phyloP scores from a whole-genome alignment of 2,329 filamentous ascomycete species.

The Chaetomium globosum region DNA sequence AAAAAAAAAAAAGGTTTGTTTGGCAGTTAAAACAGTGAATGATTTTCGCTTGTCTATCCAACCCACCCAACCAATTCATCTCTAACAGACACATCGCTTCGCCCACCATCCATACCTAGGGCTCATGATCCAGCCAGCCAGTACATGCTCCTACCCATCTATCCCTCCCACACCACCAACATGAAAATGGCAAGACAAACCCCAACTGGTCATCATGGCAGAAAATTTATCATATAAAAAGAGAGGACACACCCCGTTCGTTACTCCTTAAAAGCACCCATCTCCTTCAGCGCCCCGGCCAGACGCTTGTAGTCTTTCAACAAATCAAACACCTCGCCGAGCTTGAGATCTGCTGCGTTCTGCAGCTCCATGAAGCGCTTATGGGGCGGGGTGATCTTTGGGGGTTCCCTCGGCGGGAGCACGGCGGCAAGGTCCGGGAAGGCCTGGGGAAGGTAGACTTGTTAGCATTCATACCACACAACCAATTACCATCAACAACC shows the following conservation, averaged over 20 bases:
- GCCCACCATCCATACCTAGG: too few relatives aligned
- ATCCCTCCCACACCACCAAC: background rate
- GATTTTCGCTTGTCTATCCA: constrained; percentile 11
- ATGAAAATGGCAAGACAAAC: background rate
- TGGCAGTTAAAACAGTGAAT: background rate
- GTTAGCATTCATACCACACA: background rate
- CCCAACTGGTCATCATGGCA: background rate
- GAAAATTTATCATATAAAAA: background rate
- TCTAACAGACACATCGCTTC: constrained; percentile 3
- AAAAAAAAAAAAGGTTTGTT: background rate
- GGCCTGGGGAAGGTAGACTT: constrained; percentile 47
- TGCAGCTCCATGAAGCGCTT: constrained; percentile 73
- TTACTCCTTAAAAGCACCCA: constrained; percentile 59
- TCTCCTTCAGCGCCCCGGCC: constrained; percentile 64
- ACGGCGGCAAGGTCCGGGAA: constrained; percentile 62
- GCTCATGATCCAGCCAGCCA: background rate
- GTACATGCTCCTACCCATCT: constrained; percentile 1
- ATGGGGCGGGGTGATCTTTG: constrained; percentile 66
- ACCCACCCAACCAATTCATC: background rate
- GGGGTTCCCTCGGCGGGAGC: constrained; percentile 57
- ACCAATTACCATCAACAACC: background rate
- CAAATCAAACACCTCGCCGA: constrained; percentile 73
- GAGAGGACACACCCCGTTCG: background rate
- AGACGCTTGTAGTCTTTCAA: constrained; percentile 74
- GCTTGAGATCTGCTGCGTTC: constrained; percentile 68